Evolutionary conservation across 495 filamentous ascomycete genomes (phyloP), one percentile per base, ranked within the genome.

Genomic region (Aspergillus campestris): DNA sequence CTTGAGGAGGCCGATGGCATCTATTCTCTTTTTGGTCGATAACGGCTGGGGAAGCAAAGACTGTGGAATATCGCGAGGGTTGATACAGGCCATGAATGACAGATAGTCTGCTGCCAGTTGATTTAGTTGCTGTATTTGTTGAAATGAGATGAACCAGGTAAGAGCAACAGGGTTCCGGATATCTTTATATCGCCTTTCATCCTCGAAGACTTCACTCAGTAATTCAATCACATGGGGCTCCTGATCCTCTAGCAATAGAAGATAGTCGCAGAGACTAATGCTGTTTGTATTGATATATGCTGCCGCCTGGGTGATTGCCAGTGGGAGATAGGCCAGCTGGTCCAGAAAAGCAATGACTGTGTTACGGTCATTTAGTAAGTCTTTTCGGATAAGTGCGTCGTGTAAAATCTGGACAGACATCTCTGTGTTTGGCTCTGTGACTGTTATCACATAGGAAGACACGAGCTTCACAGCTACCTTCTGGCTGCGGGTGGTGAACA

Each of bases 81-180:
- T 61, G 0, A 78, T 40, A 14, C 63, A 64, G 4, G 71, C 51
- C 52, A 78, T 67, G 40, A 71, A 65, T 0, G 52, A 55, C 0
- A 80, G 44, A 37, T 64, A 60, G 0, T 70, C 48, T 0, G 61
- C 52, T 0, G 72, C 72, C 0, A 58, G 8, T 0, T 34, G 31
- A 35, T 67, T 43, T 4, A 39, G 31, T 10, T 55, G 34, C 13
- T 48, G 56, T 6, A 79, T 73, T 45, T 77, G 68, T 0, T 58
- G 45, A 40, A 80, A 73, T 0, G 74, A 77, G 3, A 75, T 66
- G 1, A 73, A 56, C 76, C 73, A 81, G 0, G 77, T 82, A 1
- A 59, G 62, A 0, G 70, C 73, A 1, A 81, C 62, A 7, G 77
- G 61, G 47, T 78, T 80, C 13, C 68, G 56, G 15, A 54, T 61